Base-by-base conservation (phyloP, 2,329 filamentous ascomycete species). In the Boeremia exigua region DNA sequence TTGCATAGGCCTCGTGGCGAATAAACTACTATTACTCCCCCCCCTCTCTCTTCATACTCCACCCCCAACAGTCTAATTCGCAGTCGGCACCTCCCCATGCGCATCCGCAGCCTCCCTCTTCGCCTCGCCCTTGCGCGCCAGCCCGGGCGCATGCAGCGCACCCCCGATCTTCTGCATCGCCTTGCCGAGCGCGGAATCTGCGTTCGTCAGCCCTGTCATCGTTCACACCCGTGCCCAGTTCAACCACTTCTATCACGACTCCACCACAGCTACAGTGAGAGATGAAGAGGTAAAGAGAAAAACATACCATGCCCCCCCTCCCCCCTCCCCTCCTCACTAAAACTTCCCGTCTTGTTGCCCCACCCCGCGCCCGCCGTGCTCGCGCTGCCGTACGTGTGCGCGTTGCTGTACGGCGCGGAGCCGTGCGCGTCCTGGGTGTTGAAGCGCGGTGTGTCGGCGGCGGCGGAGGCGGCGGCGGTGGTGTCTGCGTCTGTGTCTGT, bases 91-190 rank as follows among this genome's bases (percentile, higher is more conserved):
- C 14, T 19, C 6, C 29, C 14, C 29, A 9, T 14, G 3, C 29
- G 29, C 29, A 6, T 30, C 29, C 9, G 19, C 40, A 37, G 61
- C 74, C 56, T 80, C 79, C 47, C 84, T 78, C 80, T 82, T 85
- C 64, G 73, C 75, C 7, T 73, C 70, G 4, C 84, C 84, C 72
- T 81, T 83, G 61, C 80, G 71, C 50, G 75, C 76, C 11, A 86
- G 53, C 38, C 72, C 75, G 14, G 80, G 75, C 61, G 78, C 84
- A 49, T 80, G 72, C 58, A 87, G 62, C 45, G 82, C 63, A 11
- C 73, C 70, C 8, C 84, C 83, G 6, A 80, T 81, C 78, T 85
- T 86, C 75, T 88, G 83, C 71, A 87, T 75, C 23, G 87, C 53
- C 74, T 84, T 86, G 42, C 84, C 84, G 19, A 84, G 48, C 14